These are phyloP conservation scores for Phytophthora colocasiae DNA, from an alignment of 352 stramenopile genomes.

Conservation along the genomic window DNA sequence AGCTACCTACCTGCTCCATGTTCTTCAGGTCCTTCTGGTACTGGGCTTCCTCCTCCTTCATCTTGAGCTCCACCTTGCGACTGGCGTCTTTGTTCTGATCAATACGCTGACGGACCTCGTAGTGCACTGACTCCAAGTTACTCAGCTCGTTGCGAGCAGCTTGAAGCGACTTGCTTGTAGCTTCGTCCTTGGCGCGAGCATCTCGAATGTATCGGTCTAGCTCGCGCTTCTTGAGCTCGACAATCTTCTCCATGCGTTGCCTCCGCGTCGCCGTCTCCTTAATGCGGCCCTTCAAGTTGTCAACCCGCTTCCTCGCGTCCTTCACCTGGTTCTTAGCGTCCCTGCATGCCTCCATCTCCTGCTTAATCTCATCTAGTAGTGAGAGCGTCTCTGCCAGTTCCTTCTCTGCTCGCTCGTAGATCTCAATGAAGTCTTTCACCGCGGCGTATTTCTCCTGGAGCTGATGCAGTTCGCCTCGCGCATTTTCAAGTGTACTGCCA, in stretches of 20 bases:
- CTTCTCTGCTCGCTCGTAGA: constrained; percentile 73
- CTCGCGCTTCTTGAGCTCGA: constrained; percentile 76
- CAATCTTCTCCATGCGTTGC: constrained; percentile 74
- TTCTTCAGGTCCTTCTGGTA: constrained; percentile 74
- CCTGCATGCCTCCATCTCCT: constrained; percentile 73
- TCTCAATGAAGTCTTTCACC: constrained; percentile 67
- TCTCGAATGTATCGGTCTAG: constrained; percentile 76
- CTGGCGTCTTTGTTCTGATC: constrained; percentile 50
- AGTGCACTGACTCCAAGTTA: constrained; percentile 59
- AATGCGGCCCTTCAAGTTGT: constrained; percentile 52
- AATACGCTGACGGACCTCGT: constrained; percentile 63
- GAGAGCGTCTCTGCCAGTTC: constrained; percentile 70
- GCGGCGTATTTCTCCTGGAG: constrained; percentile 71
- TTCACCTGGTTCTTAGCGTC: constrained; percentile 81
- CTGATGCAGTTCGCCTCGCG: constrained; percentile 69
- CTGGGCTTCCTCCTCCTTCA: constrained; percentile 67
- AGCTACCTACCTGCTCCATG: constrained; percentile 63
- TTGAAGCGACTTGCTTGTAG: constrained; percentile 60
- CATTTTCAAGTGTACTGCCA: constrained; percentile 66
- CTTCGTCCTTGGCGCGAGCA: constrained; percentile 65
- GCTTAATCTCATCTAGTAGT: constrained; percentile 69
- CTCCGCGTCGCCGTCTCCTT: constrained; percentile 68
- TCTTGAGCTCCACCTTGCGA: constrained; percentile 71
- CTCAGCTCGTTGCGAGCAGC: constrained; percentile 60
- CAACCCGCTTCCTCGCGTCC: constrained; percentile 54